Evolutionary conservation across 108 stramenopile genomes (phyloP).

Genomic region (Cyclotella baltica): DNA sequence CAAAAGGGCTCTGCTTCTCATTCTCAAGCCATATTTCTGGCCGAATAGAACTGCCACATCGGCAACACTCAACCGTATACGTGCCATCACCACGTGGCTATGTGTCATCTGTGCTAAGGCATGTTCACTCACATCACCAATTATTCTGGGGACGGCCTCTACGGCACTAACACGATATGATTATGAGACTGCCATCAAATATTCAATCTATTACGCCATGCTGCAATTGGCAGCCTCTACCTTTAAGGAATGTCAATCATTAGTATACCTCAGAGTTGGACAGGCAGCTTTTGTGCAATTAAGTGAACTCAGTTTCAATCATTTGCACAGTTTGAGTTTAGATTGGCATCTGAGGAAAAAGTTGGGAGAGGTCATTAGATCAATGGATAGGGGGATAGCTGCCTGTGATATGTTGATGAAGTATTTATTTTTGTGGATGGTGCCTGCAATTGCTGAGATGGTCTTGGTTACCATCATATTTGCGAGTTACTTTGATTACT

Average conservation of each 20-base stretch:
- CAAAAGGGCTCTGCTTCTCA: slow-evolving; percentile 60
- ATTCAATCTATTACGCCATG: slow-evolving; percentile 66
- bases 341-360: slow-evolving; percentile 97
- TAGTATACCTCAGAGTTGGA: slow-evolving; percentile 95
- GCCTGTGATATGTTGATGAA: slow-evolving; percentile 92
- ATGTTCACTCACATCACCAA: slow-evolving; percentile 81
- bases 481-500: slow-evolving; percentile 87
- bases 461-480: slow-evolving; percentile 91
- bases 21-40: slow-evolving; percentile 97
- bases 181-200: slow-evolving; percentile 61
- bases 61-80: slow-evolving; percentile 83
- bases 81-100: slow-evolving; percentile 92
- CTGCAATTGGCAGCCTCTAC: slow-evolving; percentile 72
- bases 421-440: slow-evolving; percentile 93
- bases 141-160: slow-evolving; percentile 89
- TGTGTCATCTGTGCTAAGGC: slow-evolving; percentile 88
- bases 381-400: slow-evolving; percentile 93
- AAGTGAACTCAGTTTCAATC: slow-evolving; percentile 86
- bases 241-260: slow-evolving; percentile 90
- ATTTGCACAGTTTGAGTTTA: slow-evolving; percentile 89
- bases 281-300: slow-evolving; percentile 97
- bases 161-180: slow-evolving; percentile 84
- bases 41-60: slow-evolving; percentile 85
- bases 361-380: slow-evolving; percentile 92
- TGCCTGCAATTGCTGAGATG: slow-evolving; percentile 92